Conservation (phyloP, 202 grass and related monocot species). For the Dendrocalamus latiflorus region DNA sequence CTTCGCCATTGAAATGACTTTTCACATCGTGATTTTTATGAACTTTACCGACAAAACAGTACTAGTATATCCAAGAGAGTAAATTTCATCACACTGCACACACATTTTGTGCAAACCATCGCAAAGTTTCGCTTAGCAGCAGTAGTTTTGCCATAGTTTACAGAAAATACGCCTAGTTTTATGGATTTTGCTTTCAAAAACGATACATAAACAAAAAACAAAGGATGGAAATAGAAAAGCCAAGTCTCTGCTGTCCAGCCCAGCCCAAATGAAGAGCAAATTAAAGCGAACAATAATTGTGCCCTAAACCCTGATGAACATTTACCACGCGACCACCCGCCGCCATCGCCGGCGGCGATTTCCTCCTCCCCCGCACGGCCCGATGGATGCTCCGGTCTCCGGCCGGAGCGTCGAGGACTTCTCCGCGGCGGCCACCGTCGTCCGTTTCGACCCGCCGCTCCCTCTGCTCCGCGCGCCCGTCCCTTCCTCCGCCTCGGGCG, state of each 20-base stretch:
- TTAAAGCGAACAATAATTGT: neutral
- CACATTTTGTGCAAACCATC: too few species aligned
- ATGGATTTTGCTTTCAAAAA: too few species aligned
- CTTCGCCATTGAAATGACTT: too few species aligned
- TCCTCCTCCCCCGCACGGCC: neutral
- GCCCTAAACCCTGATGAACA: neutral
- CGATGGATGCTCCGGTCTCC: neutral
- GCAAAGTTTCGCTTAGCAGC: too few species aligned
- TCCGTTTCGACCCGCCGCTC: constrained; percentile 64
- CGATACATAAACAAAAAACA: too few species aligned
- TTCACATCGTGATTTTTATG: too few species aligned
- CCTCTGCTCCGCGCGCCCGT: constrained; percentile 67
- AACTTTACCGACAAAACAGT: too few species aligned
- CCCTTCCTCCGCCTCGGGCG: neutral
- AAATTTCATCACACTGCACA: too few species aligned
- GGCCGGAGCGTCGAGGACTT: constrained; percentile 31
- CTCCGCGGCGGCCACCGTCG: constrained; percentile 43
- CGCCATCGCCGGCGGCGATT: neutral
- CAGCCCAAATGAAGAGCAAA: neutral
- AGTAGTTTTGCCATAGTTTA: too few species aligned
- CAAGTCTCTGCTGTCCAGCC: too few species aligned
- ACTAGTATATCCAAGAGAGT: too few species aligned
- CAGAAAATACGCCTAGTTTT: too few species aligned
- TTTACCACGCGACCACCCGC: neutral
- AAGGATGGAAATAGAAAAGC: neutral